Conservation (phyloP, 2,329 filamentous ascomycete species). For the Colletotrichum kahawae region DNA sequence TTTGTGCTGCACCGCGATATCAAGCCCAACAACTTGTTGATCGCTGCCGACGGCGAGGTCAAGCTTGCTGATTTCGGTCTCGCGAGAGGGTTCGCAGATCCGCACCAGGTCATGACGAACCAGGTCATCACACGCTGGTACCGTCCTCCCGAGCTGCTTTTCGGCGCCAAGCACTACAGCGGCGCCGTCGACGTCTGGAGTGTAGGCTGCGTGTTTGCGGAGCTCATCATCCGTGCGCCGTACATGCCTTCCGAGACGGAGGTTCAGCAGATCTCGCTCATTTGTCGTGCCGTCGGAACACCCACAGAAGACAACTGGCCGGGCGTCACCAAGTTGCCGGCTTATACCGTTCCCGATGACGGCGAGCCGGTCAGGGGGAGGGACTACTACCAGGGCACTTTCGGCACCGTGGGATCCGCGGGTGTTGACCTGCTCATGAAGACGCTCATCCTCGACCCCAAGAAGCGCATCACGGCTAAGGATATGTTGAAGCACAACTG, state of each 20-base stretch:
- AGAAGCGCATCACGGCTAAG: conserved; percentile 77
- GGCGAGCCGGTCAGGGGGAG: conserved; percentile 65
- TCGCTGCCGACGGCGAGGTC: conserved; percentile 89
- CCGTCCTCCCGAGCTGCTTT: conserved; percentile 90
- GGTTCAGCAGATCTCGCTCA: conserved; percentile 83
- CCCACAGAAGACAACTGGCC: conserved; percentile 97
- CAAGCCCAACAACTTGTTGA: conserved; percentile 97
- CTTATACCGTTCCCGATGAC: conserved; percentile 75
- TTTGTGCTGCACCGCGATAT: conserved; percentile 96
- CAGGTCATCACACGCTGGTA: conserved; percentile 99
- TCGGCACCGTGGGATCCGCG: conserved; percentile 79
- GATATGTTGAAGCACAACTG: conserved; percentile 83
- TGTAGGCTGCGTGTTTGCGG: conserved; percentile 90
- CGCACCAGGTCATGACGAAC: conserved; percentile 85
- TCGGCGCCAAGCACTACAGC: conserved; percentile 86
- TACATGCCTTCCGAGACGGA: conserved; percentile 87
- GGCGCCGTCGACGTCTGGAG: conserved; percentile 95
- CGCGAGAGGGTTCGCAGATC: conserved; percentile 87
- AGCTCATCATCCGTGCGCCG: conserved; percentile 82
- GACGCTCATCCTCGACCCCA: conserved; percentile 86
- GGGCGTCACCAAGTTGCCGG: conserved; percentile 79
- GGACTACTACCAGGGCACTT: conserved; percentile 76
- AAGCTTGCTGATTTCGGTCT: conserved; percentile 98
- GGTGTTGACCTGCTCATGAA: conserved; percentile 89
- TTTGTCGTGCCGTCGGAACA: conserved; percentile 85